Evolutionary conservation across 805 yeast species (phyloP).

Genomic region (Yarrowia sp.): DNA sequence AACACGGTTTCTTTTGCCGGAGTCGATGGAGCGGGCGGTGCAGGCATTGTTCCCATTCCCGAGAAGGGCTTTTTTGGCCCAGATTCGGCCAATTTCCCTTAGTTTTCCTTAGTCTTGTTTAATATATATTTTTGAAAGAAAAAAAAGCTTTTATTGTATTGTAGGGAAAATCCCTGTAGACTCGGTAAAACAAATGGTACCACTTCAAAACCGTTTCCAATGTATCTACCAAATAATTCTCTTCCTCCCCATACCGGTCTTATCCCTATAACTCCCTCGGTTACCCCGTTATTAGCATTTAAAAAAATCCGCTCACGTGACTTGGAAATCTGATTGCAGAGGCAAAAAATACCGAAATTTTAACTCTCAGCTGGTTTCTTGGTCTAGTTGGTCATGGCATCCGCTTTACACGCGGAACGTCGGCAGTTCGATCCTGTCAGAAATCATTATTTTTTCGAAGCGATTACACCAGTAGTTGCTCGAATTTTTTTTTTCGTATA

Average conservation of each 20-base stretch:
- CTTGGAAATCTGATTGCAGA: not conserved
- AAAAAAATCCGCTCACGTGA: constrained; percentile 16
- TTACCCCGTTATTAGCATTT: too few relatives aligned
- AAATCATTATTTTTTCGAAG: not conserved
- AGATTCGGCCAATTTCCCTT: constrained; percentile 30
- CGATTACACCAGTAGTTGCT: too few relatives aligned
- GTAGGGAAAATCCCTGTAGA: too few relatives aligned
- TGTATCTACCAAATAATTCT: not conserved
- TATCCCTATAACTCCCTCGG: not conserved
- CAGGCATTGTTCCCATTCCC: not conserved
- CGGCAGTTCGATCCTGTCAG: constrained; percentile 23
- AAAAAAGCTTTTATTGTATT: too few relatives aligned
- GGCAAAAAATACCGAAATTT: not conserved
- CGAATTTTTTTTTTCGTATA: too few relatives aligned
- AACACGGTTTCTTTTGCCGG: constrained; percentile 37
- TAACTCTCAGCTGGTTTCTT: not conserved
- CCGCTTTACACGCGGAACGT: constrained; percentile 23
- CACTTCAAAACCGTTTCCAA: too few relatives aligned
- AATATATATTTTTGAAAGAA: too few relatives aligned
- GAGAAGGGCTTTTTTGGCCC: constrained; percentile 5
- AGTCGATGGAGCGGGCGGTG: constrained; percentile 1
- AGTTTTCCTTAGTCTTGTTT: too few relatives aligned
- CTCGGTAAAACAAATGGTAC: too few relatives aligned
- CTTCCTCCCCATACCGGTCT: not conserved
- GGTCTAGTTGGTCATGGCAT: constrained; percentile 22